phyloP scores from a whole-genome alignment of 2,329 filamentous ascomycete genomes.

The Mollisia scopiformis region DNA sequence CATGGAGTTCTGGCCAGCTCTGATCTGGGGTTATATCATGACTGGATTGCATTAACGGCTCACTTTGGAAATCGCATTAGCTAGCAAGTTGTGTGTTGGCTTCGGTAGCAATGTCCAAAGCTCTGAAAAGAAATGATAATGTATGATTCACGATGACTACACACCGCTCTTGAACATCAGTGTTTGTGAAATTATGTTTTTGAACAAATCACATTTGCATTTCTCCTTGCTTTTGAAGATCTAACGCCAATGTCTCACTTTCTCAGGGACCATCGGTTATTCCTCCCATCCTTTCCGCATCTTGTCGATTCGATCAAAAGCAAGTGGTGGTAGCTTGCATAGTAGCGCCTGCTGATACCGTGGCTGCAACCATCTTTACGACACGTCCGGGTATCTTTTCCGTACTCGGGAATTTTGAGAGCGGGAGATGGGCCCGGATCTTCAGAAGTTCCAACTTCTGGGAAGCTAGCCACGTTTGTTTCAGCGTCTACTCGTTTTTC shows the following conservation, averaged over 20 bases:
- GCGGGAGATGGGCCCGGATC: neutral
- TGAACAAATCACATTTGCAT: neutral
- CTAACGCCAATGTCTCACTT: neutral
- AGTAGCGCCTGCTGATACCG: neutral
- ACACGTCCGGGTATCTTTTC: neutral
- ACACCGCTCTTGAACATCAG: no score
- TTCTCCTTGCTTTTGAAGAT: neutral
- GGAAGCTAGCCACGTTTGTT: neutral
- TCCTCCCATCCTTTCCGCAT: neutral
- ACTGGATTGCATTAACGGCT: neutral
- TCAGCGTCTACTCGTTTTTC: neutral
- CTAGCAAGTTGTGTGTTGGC: neutral
- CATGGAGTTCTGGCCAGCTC: constrained; percentile 1
- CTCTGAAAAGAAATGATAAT: neutral
- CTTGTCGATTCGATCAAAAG: neutral
- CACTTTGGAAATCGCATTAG: neutral
- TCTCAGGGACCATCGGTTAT: neutral
- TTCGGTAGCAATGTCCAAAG: neutral
- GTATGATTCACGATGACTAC: neutral
- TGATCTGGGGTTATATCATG: neutral
- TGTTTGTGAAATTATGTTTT: neutral
- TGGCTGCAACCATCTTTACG: neutral
- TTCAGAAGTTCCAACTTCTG: neutral
- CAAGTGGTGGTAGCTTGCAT: neutral
- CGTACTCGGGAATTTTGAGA: neutral